A percentile compares a stretch with the other conserved stretches of the same genome.
Conservation (phyloP, 2,329 filamentous ascomycete species). For the Sarocladium oryzae region DNA sequence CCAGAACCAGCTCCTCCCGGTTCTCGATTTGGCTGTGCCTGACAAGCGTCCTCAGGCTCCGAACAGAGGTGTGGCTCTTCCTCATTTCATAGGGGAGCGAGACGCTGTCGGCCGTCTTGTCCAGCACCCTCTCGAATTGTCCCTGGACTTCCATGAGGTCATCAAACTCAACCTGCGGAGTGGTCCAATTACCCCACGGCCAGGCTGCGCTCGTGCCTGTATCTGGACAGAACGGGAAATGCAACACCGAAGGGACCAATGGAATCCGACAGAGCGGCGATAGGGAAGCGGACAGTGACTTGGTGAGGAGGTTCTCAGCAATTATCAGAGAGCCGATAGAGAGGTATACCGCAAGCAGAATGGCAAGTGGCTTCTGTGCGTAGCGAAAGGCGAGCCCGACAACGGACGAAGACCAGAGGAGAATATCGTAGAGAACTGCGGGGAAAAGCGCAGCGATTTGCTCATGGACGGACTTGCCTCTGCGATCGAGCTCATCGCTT, state of each 20-base stretch:
- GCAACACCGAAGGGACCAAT: conserved; percentile 51
- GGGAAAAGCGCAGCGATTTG: conserved; percentile 31
- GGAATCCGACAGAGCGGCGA: conserved; percentile 67
- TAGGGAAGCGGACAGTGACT: conserved; percentile 53
- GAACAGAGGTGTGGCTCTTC: conserved; percentile 64
- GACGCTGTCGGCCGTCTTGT: conserved; percentile 58
- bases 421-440: conserved; percentile 29
- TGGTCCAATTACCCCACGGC: conserved; percentile 20
- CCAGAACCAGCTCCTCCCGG: conserved; percentile 63
- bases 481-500: conserved; percentile 12
- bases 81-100: conserved; percentile 75
- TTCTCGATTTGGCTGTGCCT: conserved; percentile 61
- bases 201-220: conserved; percentile 11
- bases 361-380: conserved; percentile 57
- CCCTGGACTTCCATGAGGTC: conserved; percentile 67
- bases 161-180: conserved; percentile 57
- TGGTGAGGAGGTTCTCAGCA: conserved; percentile 54
- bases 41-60: conserved; percentile 68
- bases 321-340: conserved; percentile 53
- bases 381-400: conserved; percentile 53
- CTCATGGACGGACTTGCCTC: conserved; percentile 18
- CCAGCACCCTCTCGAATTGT: conserved; percentile 70
- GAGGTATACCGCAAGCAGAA: conserved; percentile 55
- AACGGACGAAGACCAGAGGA: conserved; percentile 48
- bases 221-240: conserved; percentile 56